phyloP scores from a whole-genome alignment of 2,329 filamentous ascomycete species.

The Colletotrichum tabaci region DNA sequence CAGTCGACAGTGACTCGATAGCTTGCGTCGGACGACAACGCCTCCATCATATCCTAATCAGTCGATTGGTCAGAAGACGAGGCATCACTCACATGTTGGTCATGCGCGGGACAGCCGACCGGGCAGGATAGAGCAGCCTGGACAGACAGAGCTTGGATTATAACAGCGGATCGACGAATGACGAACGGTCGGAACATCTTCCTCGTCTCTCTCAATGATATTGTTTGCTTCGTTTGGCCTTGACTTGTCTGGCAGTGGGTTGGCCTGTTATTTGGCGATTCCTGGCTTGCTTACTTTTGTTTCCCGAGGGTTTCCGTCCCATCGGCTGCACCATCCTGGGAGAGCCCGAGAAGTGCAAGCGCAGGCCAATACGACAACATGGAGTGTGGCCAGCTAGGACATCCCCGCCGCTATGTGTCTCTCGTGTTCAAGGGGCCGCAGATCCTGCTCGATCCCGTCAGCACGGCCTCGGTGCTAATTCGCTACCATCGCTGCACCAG shows the following conservation, averaged over 20 bases:
- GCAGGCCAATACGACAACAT: constrained; percentile 1
- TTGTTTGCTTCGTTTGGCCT: not conserved
- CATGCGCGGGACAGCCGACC: not conserved
- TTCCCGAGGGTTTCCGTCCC: not conserved
- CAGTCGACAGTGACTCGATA: constrained; percentile 22
- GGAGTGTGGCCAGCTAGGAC: not conserved
- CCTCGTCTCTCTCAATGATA: not conserved
- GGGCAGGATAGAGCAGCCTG: not conserved
- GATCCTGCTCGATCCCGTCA: constrained; percentile 36
- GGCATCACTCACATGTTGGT: not conserved
- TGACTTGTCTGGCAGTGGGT: too few species aligned
- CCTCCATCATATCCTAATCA: not conserved
- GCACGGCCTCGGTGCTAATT: constrained; percentile 32
- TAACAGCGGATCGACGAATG: not conserved
- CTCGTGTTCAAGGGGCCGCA: constrained; percentile 9
- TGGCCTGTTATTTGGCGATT: not conserved
- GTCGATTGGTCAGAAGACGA: constrained; percentile 7
- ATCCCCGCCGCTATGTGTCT: constrained; percentile 12
- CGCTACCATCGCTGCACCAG: constrained; percentile 30
- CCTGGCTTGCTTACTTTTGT: not conserved
- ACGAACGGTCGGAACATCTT: not conserved
- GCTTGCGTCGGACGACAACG: constrained; percentile 20
- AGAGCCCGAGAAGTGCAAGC: constrained; percentile 1
- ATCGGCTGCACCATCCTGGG: not conserved
- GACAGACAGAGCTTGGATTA: not conserved